Conservation (phyloP, 495 filamentous ascomycete species). For the Wilcoxina mikolae region DNA sequence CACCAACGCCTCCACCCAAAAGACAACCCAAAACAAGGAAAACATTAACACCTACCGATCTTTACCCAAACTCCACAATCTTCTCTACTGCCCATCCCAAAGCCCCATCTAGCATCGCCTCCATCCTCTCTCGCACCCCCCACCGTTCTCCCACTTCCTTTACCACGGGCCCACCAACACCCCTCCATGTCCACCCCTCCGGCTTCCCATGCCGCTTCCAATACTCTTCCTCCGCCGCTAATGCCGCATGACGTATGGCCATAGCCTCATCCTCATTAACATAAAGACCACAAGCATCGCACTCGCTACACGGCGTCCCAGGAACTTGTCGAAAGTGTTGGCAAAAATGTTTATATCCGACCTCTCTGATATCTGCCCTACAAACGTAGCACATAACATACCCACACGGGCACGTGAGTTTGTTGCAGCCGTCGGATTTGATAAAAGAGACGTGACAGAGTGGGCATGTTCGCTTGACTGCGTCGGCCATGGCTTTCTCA, state of each 20-base stretch:
- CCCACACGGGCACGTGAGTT: slow-evolving; percentile 90
- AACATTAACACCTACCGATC: too few relatives aligned
- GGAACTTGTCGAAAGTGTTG: slow-evolving; percentile 77
- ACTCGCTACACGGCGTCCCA: slow-evolving; percentile 56
- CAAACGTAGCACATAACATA: slow-evolving; percentile 70
- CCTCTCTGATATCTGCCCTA: slow-evolving; percentile 30
- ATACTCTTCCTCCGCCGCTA: slow-evolving; percentile 73
- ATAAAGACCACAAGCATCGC: slow-evolving; percentile 82
- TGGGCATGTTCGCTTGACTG: slow-evolving; percentile 90
- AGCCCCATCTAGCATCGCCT: not conserved
- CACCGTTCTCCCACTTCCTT: not conserved
- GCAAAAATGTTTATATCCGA: slow-evolving; percentile 85
- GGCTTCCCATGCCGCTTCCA: slow-evolving; percentile 34
- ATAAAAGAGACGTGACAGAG: slow-evolving; percentile 79
- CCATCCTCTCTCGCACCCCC: not conserved
- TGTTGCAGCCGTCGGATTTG: slow-evolving; percentile 88
- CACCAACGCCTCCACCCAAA: too few relatives aligned
- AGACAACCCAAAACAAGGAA: too few relatives aligned
- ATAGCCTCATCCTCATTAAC: slow-evolving; percentile 69
- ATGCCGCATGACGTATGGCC: slow-evolving; percentile 57
- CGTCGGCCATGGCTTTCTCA: slow-evolving; percentile 79
- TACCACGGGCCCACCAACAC: not conserved
- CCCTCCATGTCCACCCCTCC: not conserved
- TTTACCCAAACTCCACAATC: not conserved
- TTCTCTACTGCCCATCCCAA: not conserved